Percentiles rank a stretch among this genome's conserved stretches.
phyloP scores from a whole-genome alignment of 441 rosid species.

The Erodium chrysanthum region DNA sequence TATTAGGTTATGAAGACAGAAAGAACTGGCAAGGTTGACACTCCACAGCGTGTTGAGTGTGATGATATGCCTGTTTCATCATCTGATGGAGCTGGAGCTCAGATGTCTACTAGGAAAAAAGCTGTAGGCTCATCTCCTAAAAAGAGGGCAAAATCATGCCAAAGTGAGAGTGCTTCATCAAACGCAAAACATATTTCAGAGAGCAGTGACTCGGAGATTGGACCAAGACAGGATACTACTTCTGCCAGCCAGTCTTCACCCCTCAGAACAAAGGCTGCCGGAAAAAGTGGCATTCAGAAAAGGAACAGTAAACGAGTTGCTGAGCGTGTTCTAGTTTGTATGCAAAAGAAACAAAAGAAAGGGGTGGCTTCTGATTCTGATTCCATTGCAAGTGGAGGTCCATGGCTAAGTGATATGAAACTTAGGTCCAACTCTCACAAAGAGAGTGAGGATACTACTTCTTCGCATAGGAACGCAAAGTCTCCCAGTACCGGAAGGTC shows the following conservation, averaged over 20 bases:
- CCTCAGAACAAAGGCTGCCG: constrained; percentile 42
- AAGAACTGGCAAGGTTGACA: constrained; percentile 25
- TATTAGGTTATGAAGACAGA: constrained; percentile 55
- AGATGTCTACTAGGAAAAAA: constrained; percentile 42
- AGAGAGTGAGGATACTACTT: constrained; percentile 70
- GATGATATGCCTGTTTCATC: constrained; percentile 46
- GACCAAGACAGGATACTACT: constrained; percentile 42
- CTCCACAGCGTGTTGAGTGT: constrained; percentile 30
- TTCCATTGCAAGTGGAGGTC: constrained; percentile 57
- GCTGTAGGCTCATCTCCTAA: constrained; percentile 36
- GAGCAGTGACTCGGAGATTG: constrained; percentile 84
- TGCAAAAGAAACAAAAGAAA: constrained; percentile 80
- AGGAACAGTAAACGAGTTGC: constrained; percentile 87
- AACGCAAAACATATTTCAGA: constrained; percentile 60
- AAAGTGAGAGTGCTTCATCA: constrained; percentile 89
- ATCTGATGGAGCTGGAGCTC: constrained; percentile 40
- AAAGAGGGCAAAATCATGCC: constrained; percentile 49
- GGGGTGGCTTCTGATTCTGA: constrained; percentile 56
- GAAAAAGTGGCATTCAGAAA: constrained; percentile 46
- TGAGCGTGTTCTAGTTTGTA: constrained; percentile 64
- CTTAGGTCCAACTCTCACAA: constrained; percentile 40
- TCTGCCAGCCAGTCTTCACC: constrained; percentile 37
- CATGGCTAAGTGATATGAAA: constrained; percentile 37
- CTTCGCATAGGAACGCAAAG: constrained; percentile 60
- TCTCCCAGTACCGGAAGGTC: constrained; percentile 38